Conservation (phyloP, 1,284 basidiomycete species). For the Marasmius fiardii region DNA sequence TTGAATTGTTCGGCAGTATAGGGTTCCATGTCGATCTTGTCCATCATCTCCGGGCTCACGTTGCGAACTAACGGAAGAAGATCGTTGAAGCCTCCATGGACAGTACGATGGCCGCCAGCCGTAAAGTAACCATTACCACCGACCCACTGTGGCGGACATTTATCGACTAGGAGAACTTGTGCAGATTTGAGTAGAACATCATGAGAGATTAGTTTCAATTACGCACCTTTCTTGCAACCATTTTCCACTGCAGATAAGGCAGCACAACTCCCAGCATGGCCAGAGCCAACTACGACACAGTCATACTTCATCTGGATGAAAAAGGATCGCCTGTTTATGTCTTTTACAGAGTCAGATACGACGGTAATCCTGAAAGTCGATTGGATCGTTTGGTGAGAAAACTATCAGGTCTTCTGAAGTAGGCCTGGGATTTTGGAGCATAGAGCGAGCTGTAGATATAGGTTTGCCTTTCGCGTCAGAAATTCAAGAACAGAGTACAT, state of each 20-base stretch:
- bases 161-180: slow-evolving; percentile 58
- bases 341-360: too few species aligned
- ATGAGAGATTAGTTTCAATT: slow-evolving; percentile 3
- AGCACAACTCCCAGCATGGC: slow-evolving; percentile 64
- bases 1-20: slow-evolving; percentile 53
- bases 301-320: slow-evolving; percentile 32
- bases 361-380: too few species aligned
- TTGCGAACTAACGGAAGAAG: slow-evolving; percentile 53
- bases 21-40: slow-evolving; percentile 52
- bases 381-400: too few species aligned
- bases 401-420: too few species aligned
- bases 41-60: slow-evolving; percentile 37
- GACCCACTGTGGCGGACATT: slow-evolving; percentile 58
- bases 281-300: slow-evolving; percentile 63
- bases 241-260: slow-evolving; percentile 56
- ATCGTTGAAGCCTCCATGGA: slow-evolving; percentile 54
- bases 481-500: too few species aligned
- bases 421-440: too few species aligned
- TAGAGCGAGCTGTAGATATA: too few species aligned
- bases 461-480: too few species aligned
- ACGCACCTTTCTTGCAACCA: slow-evolving; percentile 46
- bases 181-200: slow-evolving; percentile 1
- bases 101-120: slow-evolving; percentile 61
- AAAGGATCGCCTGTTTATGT: too few species aligned
- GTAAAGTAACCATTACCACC: slow-evolving; percentile 74